Base-by-base conservation (phyloP, 306 rosid genomes). In the Leucaena leucocephala region DNA sequence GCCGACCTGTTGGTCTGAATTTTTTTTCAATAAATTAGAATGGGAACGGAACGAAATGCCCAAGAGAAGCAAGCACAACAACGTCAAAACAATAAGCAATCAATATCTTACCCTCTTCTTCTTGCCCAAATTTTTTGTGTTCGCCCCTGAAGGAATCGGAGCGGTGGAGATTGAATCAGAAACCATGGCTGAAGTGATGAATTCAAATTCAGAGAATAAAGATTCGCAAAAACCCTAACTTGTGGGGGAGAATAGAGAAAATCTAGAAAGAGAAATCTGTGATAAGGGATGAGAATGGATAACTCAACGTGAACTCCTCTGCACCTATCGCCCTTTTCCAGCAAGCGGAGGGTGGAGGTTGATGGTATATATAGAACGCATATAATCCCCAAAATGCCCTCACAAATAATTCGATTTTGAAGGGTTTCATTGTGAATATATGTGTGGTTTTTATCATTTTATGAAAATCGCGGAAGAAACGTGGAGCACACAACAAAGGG, bases 1-100 rank as follows among this genome's bases (percentile, higher is more conserved):
- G 99, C 97, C 4, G 95, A 87, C 91, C 94, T 90, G 43, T 86
- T 88, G 36, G 88, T 91, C 99, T 95, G 89, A 82, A 86, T 17
- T 15, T 4, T 27, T 27, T 34, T 4, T 21, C 59, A 55, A 50
- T 15, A 19, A 49, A 50, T 68, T 72, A 49, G 34, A 68, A 68
- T 43, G 38, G 54, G 48, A 4, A 3, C 7, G 10, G 3, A 67
- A 38, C 48, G 0, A 2, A 79, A 82, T 63, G 68, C 55, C 22
- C 46, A 10, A 17, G 13, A 48, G 10, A 44, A n/a, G 11, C 3
- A 13, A 14, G 22, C 3, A 43, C 0, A 65, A 35, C 36, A 55
- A 21, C 35, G 46, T 9, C 36, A 36, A 36, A 38, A 9, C 12
- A 54, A 3, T 4, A 2, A n/a, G 35, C 14, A 21, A 73, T 8